phyloP scores from a whole-genome alignment of 495 filamentous ascomycete genomes.

The Daldinia vernicosa region DNA sequence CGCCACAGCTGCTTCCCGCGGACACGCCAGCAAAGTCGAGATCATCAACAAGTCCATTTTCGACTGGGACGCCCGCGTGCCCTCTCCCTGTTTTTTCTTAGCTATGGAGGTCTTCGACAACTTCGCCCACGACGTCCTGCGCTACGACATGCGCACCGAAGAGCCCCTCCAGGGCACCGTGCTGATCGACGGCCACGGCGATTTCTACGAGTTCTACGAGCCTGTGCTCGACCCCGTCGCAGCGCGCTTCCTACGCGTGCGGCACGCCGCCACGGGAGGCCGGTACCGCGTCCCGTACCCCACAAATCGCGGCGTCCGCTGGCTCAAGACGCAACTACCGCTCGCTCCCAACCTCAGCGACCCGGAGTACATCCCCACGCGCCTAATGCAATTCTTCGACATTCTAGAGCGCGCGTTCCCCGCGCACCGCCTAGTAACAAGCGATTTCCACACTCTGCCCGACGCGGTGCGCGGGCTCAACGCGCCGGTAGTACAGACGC shows the following conservation, averaged over 20 bases:
- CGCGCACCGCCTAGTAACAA: slow-evolving; percentile 83
- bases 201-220: slow-evolving; percentile 93
- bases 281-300: slow-evolving; percentile 63
- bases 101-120: slow-evolving; percentile 99
- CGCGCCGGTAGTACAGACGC: slow-evolving; percentile 94
- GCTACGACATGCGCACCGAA: slow-evolving; percentile 81
- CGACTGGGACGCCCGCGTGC: slow-evolving; percentile 85
- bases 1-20: slow-evolving; percentile 67
- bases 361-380: slow-evolving; percentile 93
- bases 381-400: slow-evolving; percentile 96
- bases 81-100: slow-evolving; percentile 94
- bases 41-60: slow-evolving; percentile 96
- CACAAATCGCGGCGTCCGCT: slow-evolving; percentile 60
- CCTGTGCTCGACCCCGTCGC: slow-evolving; percentile 82
- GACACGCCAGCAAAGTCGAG: slow-evolving; percentile 86
- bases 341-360: slow-evolving; percentile 75
- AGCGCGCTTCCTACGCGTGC: slow-evolving; percentile 79
- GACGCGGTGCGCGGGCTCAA: slow-evolving; percentile 84
- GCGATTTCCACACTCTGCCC: slow-evolving; percentile 88
- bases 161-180: slow-evolving; percentile 85
- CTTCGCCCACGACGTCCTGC: slow-evolving; percentile 92
- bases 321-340: slow-evolving; percentile 67
- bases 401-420: slow-evolving; percentile 87
- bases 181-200: slow-evolving; percentile 82
- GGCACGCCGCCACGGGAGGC: slow-evolving; percentile 66